Evolutionary conservation across 2,329 filamentous ascomycete species (phyloP), one percentile per base, ranked within the genome.

Genomic region (Sporothrix humicola): DNA sequence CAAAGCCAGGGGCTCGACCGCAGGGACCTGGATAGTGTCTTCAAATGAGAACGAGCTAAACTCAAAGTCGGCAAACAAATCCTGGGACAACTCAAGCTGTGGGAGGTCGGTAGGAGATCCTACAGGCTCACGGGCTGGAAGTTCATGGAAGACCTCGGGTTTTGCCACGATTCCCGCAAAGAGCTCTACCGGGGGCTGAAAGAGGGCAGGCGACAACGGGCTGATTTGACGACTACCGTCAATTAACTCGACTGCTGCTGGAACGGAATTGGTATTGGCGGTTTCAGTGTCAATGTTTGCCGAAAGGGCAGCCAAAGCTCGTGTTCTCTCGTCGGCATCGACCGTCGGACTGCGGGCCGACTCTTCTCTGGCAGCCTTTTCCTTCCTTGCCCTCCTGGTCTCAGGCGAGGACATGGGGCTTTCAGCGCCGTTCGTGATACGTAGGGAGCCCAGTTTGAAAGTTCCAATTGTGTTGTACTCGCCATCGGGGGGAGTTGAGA

Each of bases 391-490:
- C 23, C 42, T 56, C 20, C 54, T 50, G 1, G 52, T 69, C 17
- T 75, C 73, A 0, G 74, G 73, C 1, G 76, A 76, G 17, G 76
- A 75, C n/a, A 81, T 79, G 2, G 89, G 89, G 73, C 85, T 87
- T 0, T 81, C 84, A 2, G 83, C 82, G 15, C 88, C 89, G 79
- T 91, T 91, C 26, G 84, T 90, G 73, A 91, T 90, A 50, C 88
- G 86, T 69, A 91, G 78, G 1, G 88, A 88, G 1, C 90, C 90
- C 71, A 90, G 85, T 78, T 89, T 89, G 78, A 90, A 91, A 12
- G 85, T 87, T 2, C 89, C 89, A 46, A 89, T 85, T 63, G 90
- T 88, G 74, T 84, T 84, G 77, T 90, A 91, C n/a, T 87, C 85
- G 42, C 83, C 79, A 31, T 90, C 88, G 56, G 82, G 85, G 0